A percentile compares a stretch with the other conserved stretches of the same genome.
phyloP scores from a whole-genome alignment of 2,329 filamentous ascomycete species.

The Clonostachys chloroleuca region DNA sequence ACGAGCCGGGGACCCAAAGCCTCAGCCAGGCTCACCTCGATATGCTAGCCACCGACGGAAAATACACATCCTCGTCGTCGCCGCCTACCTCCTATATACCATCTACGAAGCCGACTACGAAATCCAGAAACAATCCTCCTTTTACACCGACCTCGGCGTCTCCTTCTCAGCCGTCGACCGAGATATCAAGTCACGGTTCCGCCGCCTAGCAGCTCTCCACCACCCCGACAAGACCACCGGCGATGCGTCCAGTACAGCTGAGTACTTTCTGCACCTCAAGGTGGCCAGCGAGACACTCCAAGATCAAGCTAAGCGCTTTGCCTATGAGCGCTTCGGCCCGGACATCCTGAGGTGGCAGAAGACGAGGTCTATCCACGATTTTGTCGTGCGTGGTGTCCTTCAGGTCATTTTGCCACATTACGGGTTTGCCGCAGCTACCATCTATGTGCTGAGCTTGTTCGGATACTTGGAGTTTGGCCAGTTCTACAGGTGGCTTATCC shows the following conservation, averaged over 20 bases:
- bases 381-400: conserved; percentile 60
- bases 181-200: conserved; percentile 79
- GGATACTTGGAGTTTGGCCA: conserved; percentile 66
- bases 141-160: conserved; percentile 74
- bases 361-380: conserved; percentile 69
- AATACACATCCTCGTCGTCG: conserved; percentile 80
- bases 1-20: conserved; percentile 81
- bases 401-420: conserved; percentile 59
- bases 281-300: conserved; percentile 76
- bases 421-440: conserved; percentile 44
- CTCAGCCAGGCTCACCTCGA: conserved; percentile 62
- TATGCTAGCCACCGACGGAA: conserved; percentile 71
- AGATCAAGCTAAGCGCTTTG: conserved; percentile 74
- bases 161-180: conserved; percentile 64
- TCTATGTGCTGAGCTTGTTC: conserved; percentile 58
- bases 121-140: conserved; percentile 66
- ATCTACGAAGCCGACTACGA: conserved; percentile 89
- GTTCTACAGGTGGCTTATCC: conserved; percentile 60
- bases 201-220: conserved; percentile 64
- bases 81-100: conserved; percentile 83
- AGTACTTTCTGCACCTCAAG: conserved; percentile 77
- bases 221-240: conserved; percentile 80
- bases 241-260: conserved; percentile 20
- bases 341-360: conserved; percentile 62
- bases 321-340: conserved; percentile 85